Percentiles rank a stretch among this genome's conserved stretches.
Evolutionary conservation across 257 asterid species (phyloP).

Genomic region (Solanum sitiens): DNA sequence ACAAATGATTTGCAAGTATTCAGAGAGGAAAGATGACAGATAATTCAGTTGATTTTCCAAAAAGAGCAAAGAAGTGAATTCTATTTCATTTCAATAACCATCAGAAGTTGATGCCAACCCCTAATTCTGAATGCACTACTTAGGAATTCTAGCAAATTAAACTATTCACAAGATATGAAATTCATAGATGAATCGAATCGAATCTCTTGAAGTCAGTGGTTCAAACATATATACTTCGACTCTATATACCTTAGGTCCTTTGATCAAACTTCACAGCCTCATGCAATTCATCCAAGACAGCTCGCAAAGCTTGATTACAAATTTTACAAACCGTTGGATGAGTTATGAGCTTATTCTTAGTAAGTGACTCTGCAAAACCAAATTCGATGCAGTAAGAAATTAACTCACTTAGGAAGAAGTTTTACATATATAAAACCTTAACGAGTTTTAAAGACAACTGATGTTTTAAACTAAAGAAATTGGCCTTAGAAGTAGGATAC

Average conservation of each 20-base stretch:
- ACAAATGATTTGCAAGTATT: too few relatives aligned
- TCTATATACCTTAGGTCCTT: too few relatives aligned
- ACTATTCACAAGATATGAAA: too few relatives aligned
- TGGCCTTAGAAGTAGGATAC: neutral
- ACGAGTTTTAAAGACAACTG: neutral
- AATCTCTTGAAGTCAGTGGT: constrained; percentile 41
- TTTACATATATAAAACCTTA: neutral
- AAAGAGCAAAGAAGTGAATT: neutral
- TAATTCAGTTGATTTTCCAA: neutral
- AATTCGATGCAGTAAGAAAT: neutral
- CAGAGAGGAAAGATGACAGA: too few relatives aligned
- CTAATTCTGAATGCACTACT: neutral
- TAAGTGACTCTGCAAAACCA: constrained; percentile 57
- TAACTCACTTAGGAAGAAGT: neutral
- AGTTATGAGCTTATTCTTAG: constrained; percentile 80
- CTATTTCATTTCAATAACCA: neutral
- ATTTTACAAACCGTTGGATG: constrained; percentile 67
- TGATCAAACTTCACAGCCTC: constrained; percentile 23
- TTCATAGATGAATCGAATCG: too few relatives aligned
- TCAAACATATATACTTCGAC: too few relatives aligned
- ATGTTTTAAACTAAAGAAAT: neutral
- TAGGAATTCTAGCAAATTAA: neutral
- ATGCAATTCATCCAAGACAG: constrained; percentile 83
- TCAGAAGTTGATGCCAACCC: neutral
- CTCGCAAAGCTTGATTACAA: constrained; percentile 44